Evolutionary conservation across 805 yeast species (phyloP).

Genomic region (Brettanomyces bruxellensis): DNA sequence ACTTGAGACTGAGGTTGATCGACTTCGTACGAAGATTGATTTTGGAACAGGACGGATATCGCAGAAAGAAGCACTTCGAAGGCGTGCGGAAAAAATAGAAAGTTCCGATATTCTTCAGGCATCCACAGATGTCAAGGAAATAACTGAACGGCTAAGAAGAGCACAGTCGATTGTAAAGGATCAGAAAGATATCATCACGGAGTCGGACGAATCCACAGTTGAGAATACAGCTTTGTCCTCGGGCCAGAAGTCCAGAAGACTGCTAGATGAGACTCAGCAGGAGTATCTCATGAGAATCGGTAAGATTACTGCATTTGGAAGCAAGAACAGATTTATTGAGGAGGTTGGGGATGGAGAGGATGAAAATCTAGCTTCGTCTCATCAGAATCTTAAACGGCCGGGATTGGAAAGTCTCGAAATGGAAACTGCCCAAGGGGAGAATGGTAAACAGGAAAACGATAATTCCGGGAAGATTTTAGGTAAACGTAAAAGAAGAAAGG

Average conservation of each 20-base stretch:
- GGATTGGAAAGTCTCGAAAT: conserved; percentile 28
- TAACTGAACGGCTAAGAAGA: conserved; percentile 28
- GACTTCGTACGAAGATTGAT: conserved; percentile 38
- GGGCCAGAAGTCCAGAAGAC: not conserved
- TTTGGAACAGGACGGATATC: conserved; percentile 57
- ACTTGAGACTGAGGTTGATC: conserved; percentile 32
- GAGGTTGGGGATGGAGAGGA: conserved; percentile 21
- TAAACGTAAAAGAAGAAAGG: too few species aligned
- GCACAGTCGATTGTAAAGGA: not conserved
- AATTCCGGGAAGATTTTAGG: conserved; percentile 3
- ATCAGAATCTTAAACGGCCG: conserved; percentile 40
- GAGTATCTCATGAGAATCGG: conserved; percentile 86
- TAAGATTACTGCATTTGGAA: conserved; percentile 88
- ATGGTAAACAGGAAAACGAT: conserved; percentile 16
- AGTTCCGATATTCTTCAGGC: conserved; percentile 43
- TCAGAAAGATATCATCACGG: not conserved
- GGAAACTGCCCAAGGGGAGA: conserved; percentile 8
- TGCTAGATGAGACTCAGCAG: conserved; percentile 67
- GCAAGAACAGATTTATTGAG: conserved; percentile 46
- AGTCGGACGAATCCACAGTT: not conserved
- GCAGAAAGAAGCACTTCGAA: conserved; percentile 42
- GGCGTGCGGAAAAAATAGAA: conserved; percentile 45
- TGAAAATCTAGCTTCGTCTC: conserved; percentile 21
- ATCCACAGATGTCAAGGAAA: conserved; percentile 56
- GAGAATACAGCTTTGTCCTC: conserved; percentile 12